Evolutionary conservation across 768 basidiomycete species (phyloP), one percentile per base, ranked within the genome.

Genomic region (Porpolomopsis calyptriformis): DNA sequence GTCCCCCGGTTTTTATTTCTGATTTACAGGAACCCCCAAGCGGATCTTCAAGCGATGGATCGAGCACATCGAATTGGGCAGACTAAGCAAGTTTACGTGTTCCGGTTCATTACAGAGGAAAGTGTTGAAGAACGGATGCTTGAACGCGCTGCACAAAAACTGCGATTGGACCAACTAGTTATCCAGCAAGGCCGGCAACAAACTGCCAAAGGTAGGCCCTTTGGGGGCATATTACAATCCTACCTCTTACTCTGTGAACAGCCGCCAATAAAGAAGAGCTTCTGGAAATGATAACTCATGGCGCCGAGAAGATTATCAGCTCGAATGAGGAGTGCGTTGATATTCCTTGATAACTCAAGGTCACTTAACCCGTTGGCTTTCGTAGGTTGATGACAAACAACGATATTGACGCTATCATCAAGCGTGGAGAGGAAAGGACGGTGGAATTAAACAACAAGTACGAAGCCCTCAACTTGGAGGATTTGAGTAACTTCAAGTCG

Each of bases 41-140:
- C 94, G 2, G 96, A 99, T 69, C 65, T 99, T 38, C 96, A 99
- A 61, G 96, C 96, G 4, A 97, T 96, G 94, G 92, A 98, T 58
- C 86, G 91, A 47, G 93, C 93, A 0, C 92, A 94, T 67, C 86
- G 91, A 47, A 94, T 94, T 50, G 92, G 92, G 2, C 92, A 97
- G 66, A 94, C 88, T 37, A 97, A 94, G 65, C 92, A 97, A 63
- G 93, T 96, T 16, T 93, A 91, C 56, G 93, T 96, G 4, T 98
- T 89, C 70, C 71, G 93, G n/a, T 94, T 96, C 62, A 84, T 96
- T 55, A 94, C 93, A 0, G 89, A 94, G 66, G 87, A 85, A 39
- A 92, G 89, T 47, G 93, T 96, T 5, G 93, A 96, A 63, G 92
- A 96, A 65, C 78, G 92, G 27, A 93, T 97, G 75, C 66, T 96